Base-by-base conservation (phyloP, 139 green algal species). In the Yamagishiella unicocca region DNA sequence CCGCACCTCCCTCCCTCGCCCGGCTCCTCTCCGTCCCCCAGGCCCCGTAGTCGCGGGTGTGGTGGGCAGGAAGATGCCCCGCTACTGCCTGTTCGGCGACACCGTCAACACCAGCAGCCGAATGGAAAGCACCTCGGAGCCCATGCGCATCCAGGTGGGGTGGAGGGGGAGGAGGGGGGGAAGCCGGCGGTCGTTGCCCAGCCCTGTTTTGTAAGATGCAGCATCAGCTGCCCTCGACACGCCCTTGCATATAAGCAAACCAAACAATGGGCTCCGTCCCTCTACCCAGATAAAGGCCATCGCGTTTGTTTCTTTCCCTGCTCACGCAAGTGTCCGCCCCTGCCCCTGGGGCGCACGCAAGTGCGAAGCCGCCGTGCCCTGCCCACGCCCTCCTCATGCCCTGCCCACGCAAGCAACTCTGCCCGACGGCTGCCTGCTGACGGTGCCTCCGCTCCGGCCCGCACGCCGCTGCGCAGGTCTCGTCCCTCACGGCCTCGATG, bases 81-180 rank as follows among this genome's bases (percentile, higher is more conserved):
- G 79, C 29, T 85, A 75, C 61, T 85, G 79, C 61, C 79, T 85
- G n/a, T 85, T 85, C 62, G 79, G 79, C 1, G 79, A 85, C 79
- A 85, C 79, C 1, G 62, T 85, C 62, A 85, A 85, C 62, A 76
- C 62, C 4, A n/a, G 54, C 58, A 74, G 58, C 27, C 78, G 58
- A 24, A 84, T 84, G 78, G 79, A 83, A 33, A 38, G 19, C 50
- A 83, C 75, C 14, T 70, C 53, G 12, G 27, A 35, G 53, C 35
- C 75, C 53, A 70, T 70, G 75, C 35, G 35, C 25, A 50, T 83
- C 35, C 75, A 83, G 50, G 75, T 83, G 74, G 5, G 14, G 22
- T 75, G 25, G 37, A 75, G 37, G 67, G 46, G 64, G 22, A 33
- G 2, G 58, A 9, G 29, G 58, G 19, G 58, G 58, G 6, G 58